Evolutionary conservation across 164 flowering plant species (phyloP).

Genomic region (Stephania japonica): DNA sequence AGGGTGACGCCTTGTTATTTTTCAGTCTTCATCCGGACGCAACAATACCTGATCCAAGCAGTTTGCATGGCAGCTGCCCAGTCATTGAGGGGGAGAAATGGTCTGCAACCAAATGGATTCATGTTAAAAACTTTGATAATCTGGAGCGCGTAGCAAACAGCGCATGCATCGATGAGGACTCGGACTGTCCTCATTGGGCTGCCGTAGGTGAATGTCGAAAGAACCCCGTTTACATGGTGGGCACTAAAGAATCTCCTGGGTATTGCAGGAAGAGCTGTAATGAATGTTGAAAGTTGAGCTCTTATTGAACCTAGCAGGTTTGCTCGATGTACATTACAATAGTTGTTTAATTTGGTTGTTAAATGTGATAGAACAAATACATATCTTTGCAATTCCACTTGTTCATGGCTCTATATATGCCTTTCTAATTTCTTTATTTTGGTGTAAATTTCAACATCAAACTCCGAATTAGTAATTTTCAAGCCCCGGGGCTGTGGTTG

Average conservation of each 20-base stretch:
- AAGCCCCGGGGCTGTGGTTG: too few relatives aligned
- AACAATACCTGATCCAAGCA: constrained; percentile 49
- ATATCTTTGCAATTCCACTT: too few relatives aligned
- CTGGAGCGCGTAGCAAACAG: not conserved
- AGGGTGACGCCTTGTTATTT: constrained; percentile 93
- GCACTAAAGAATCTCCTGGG: constrained; percentile 25
- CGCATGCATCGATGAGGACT: constrained; percentile 50
- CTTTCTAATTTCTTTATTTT: too few relatives aligned
- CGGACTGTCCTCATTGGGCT: constrained; percentile 59
- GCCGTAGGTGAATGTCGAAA: constrained; percentile 50
- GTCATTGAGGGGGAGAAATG: constrained; percentile 94
- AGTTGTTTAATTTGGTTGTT: not conserved
- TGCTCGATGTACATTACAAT: not conserved
- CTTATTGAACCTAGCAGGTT: not conserved
- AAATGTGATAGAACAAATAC: too few relatives aligned
- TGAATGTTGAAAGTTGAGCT: constrained; percentile 24
- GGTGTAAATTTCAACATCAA: too few relatives aligned
- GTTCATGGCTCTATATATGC: too few relatives aligned
- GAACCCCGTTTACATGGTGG: constrained; percentile 57
- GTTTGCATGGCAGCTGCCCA: constrained; percentile 94
- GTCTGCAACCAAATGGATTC: constrained; percentile 99
- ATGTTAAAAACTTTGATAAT: constrained; percentile 59
- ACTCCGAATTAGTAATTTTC: too few relatives aligned
- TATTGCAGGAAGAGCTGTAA: constrained; percentile 55
- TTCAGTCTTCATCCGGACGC: constrained; percentile 84